A percentile compares a stretch with the other conserved stretches of the same genome.
These are phyloP conservation scores for Clonostachys rhizophaga DNA, from an alignment of 2,329 filamentous ascomycete genomes.

Conservation along the genomic window DNA sequence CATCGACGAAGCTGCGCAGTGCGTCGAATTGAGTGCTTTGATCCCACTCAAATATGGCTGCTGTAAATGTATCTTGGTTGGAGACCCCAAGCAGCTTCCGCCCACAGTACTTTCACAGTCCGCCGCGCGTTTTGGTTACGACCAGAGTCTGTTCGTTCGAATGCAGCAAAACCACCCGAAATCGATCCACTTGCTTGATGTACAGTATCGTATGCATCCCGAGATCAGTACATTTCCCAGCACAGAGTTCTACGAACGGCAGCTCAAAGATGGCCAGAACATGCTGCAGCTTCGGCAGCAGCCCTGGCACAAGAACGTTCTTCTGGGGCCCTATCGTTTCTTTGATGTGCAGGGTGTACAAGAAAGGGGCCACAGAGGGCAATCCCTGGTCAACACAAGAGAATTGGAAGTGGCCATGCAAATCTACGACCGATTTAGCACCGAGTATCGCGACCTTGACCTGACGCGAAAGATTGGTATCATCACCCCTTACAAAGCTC, in stretches of 20 bases:
- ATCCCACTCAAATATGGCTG: constrained; percentile 98
- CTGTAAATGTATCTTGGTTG: constrained; percentile 93
- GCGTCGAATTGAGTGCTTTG: constrained; percentile 91
- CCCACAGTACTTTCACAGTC: constrained; percentile 94
- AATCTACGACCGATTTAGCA: constrained; percentile 74
- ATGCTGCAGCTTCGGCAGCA: constrained; percentile 74
- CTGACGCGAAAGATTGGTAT: constrained; percentile 86
- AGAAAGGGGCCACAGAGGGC: constrained; percentile 72
- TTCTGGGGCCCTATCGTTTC: constrained; percentile 92
- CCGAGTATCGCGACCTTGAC: constrained; percentile 65
- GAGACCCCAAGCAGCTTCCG: constrained; percentile 94
- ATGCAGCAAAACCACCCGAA: constrained; percentile 92
- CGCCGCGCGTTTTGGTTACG: constrained; percentile 88
- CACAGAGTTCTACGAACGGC: constrained; percentile 84
- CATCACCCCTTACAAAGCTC: constrained; percentile 97
- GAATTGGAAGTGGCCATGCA: constrained; percentile 85
- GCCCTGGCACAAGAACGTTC: constrained; percentile 78
- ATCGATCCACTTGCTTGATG: constrained; percentile 91
- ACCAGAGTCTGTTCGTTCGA: constrained; percentile 95
- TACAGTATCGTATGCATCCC: constrained; percentile 98
- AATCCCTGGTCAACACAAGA: constrained; percentile 83
- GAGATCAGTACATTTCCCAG: constrained; percentile 92
- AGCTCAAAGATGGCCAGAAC: constrained; percentile 75
- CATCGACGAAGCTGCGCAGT: constrained; percentile 97
- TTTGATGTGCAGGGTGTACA: constrained; percentile 93